These are phyloP conservation scores for Suillus weaverae DNA, from an alignment of 768 basidiomycete species.

Conservation along the genomic window DNA sequence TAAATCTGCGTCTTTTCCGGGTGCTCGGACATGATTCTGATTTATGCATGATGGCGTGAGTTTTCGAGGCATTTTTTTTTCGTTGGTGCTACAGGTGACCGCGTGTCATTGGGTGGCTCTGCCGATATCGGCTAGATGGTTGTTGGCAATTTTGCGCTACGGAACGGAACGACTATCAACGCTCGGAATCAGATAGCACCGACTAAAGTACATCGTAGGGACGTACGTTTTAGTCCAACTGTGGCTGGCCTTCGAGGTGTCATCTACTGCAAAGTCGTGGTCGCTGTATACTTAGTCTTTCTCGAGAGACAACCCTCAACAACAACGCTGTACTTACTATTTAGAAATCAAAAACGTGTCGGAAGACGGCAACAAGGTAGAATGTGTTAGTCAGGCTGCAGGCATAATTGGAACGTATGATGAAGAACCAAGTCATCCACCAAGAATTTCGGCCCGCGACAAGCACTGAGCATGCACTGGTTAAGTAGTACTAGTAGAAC, in stretches of 20 bases:
- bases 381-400: not conserved
- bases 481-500: no score
- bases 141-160: not conserved
- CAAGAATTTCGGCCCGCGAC: not conserved
- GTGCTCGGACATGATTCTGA: not conserved
- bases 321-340: no score
- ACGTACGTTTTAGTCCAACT: not conserved
- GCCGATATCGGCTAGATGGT: not conserved
- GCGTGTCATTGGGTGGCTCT: not conserved
- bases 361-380: not conserved
- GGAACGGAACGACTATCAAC: not conserved
- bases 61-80: not conserved
- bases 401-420: no score
- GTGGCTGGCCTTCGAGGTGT: not conserved
- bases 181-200: not conserved
- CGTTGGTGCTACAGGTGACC: not conserved
- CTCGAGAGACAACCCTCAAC: no score
- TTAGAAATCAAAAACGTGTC: not conserved
- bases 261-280: no score
- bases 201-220: not conserved
- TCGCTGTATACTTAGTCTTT: no score
- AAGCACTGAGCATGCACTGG: not conserved
- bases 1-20: not conserved
- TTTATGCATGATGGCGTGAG: not conserved
- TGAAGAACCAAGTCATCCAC: no score